Evolutionary conservation across 176 grass and related monocot species (phyloP), one percentile per base, ranked within the genome.

Genomic region (Elymus sibiricus): DNA sequence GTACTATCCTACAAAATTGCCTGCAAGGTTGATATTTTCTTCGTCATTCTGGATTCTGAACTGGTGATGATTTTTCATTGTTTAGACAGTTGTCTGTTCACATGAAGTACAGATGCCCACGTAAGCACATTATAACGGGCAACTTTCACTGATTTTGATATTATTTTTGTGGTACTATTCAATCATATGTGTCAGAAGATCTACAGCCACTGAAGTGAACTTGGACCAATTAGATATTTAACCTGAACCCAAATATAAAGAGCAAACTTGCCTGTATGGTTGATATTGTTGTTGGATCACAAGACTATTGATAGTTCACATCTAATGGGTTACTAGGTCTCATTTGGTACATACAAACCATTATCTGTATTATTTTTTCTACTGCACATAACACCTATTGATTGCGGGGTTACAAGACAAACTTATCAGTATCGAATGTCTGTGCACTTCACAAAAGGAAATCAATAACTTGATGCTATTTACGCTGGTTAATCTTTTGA

Each of bases 381-480:
- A 11, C 46, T 49, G 5, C 9, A 74, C 27, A 42, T 35, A 22
- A 55, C 34, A 59, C 17, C 43, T 12, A 32, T 59, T 75, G 27
- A 59, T 80, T 17, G 1, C 16, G 26, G 26, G 26, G 7, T 80
- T 85, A 27, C 34, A 15, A 46, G 31, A 55, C 5, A 56, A 7
- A 64, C 38, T 71, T 83, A 74, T 73, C 31, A 71, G 43, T 16
- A 9, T 24, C 31, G 72, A 35, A 51, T 90, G 67, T 59, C 6
- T 56, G 35, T 56, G 56, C 44, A 60, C 38, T 72, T 74, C 7
- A 77, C 59, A 3, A 26, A 75, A 87, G 28, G 35, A 79, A 79
- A 47, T 6, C 32, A 74, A 67, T 28, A 28, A 22, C n/a, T n/a
- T 79, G 22, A 27, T 89, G 82, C 13, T 84, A 47, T 84, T 84